These are phyloP conservation scores for Salvia rosmarinus DNA, from an alignment of 257 asterid species.

Conservation along the genomic window DNA sequence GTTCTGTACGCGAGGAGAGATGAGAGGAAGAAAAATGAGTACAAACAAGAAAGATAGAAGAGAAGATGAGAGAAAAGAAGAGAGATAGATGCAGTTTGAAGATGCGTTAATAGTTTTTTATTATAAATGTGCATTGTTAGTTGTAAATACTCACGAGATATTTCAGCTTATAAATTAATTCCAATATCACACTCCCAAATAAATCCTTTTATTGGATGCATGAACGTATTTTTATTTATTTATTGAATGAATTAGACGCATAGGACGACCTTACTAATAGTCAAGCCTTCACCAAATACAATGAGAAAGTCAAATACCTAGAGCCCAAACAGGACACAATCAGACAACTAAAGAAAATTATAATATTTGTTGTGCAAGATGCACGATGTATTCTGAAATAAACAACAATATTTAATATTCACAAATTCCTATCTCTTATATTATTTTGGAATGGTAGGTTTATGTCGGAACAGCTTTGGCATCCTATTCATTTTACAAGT, in stretches of 20 bases:
- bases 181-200: too few relatives aligned
- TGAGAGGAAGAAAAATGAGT: too few relatives aligned
- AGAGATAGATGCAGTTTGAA: too few relatives aligned
- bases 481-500: too few relatives aligned
- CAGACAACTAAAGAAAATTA: not conserved
- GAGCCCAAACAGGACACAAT: not conserved
- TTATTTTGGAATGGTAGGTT: not conserved
- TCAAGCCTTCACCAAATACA: not conserved
- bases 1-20: too few relatives aligned
- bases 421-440: not conserved
- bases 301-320: not conserved
- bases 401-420: not conserved
- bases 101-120: too few relatives aligned
- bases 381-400: not conserved
- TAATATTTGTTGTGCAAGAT: not conserved
- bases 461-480: not conserved
- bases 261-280: not conserved
- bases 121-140: too few relatives aligned
- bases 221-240: not conserved
- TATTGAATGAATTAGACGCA: not conserved
- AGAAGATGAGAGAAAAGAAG: too few relatives aligned
- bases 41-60: too few relatives aligned
- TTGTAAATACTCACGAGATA: too few relatives aligned
- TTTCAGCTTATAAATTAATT: too few relatives aligned
- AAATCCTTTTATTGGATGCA: too few relatives aligned